Conservation (phyloP, 139 green algal genomes). For the Micractinium conductrix region DNA sequence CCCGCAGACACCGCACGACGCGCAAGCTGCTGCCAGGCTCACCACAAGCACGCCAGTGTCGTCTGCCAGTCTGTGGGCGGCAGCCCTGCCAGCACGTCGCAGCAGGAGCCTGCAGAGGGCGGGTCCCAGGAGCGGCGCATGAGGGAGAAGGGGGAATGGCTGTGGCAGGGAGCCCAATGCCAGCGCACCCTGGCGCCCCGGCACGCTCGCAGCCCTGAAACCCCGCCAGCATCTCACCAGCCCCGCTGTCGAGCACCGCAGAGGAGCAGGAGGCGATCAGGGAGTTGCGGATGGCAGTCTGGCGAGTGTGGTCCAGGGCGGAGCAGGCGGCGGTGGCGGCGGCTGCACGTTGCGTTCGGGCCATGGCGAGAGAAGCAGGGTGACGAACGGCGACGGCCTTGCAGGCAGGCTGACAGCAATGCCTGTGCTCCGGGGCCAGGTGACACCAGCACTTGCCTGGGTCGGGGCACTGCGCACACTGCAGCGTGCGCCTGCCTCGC, state of each 20-base stretch:
- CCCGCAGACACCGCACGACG: too few relatives aligned
- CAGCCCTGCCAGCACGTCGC: not conserved
- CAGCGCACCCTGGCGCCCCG: too few relatives aligned
- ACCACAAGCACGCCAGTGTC: slow-evolving; percentile 5
- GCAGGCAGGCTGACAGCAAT: too few relatives aligned
- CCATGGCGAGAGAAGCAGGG: too few relatives aligned
- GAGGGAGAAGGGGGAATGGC: too few relatives aligned
- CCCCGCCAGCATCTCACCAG: not conserved
- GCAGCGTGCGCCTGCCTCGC: too few relatives aligned
- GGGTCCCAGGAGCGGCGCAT: too few relatives aligned
- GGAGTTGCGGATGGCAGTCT: not conserved
- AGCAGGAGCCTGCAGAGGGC: slow-evolving; percentile 7
- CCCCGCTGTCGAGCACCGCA: not conserved
- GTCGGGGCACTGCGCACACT: not conserved
- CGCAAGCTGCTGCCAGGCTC: too few relatives aligned
- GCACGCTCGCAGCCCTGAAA: not conserved
- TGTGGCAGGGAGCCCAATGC: not conserved
- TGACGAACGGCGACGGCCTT: too few relatives aligned
- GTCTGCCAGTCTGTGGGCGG: not conserved
- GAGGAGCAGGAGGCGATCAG: slow-evolving; percentile 2
- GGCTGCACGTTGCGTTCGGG: not conserved
- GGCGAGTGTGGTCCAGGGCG: not conserved
- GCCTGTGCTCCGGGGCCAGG: too few relatives aligned
- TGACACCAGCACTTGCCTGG: not conserved
- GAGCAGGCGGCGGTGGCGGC: not conserved